These are phyloP conservation scores for Kandelia obovata DNA, from an alignment of 345 rosid genomes.

Conservation along the genomic window DNA sequence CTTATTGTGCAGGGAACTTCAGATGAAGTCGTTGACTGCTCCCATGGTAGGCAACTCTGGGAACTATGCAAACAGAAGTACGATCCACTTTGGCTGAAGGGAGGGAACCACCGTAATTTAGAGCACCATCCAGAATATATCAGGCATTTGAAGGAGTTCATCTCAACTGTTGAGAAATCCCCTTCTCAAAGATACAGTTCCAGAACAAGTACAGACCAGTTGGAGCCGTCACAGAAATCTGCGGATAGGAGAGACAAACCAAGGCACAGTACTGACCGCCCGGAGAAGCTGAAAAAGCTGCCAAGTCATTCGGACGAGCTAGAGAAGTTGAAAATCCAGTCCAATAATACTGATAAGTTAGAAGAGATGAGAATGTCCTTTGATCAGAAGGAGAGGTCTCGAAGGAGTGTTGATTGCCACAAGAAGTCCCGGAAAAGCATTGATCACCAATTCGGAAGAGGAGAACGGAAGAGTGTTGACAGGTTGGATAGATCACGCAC, in stretches of 20 bases:
- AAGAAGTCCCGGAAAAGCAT: constrained; percentile 33
- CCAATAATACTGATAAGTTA: constrained; percentile 16
- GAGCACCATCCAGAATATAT: constrained; percentile 78
- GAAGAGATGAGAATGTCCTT: constrained; percentile 25
- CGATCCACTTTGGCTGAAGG: constrained; percentile 87
- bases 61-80: constrained; percentile 87
- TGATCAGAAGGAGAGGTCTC: constrained; percentile 29
- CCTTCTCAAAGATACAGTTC: constrained; percentile 55
- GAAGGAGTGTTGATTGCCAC: constrained; percentile 34
- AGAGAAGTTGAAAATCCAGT: constrained; percentile 25
- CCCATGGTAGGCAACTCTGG: constrained; percentile 95
- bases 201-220: constrained; percentile 57
- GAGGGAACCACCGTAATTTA: constrained; percentile 82
- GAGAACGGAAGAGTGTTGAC: constrained; percentile 31
- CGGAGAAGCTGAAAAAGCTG: constrained; percentile 54
- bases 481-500: constrained; percentile 24
- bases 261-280: constrained; percentile 58
- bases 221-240: constrained; percentile 57
- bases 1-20: constrained; percentile 61
- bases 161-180: constrained; percentile 65
- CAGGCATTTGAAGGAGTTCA: constrained; percentile 81
- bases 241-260: constrained; percentile 63
- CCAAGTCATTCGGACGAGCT: constrained; percentile 25
- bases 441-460: constrained; percentile 26
- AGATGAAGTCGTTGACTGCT: constrained; percentile 87